Evolutionary conservation across 352 stramenopile genomes (phyloP).

Genomic region (Peronospora farinosa): DNA sequence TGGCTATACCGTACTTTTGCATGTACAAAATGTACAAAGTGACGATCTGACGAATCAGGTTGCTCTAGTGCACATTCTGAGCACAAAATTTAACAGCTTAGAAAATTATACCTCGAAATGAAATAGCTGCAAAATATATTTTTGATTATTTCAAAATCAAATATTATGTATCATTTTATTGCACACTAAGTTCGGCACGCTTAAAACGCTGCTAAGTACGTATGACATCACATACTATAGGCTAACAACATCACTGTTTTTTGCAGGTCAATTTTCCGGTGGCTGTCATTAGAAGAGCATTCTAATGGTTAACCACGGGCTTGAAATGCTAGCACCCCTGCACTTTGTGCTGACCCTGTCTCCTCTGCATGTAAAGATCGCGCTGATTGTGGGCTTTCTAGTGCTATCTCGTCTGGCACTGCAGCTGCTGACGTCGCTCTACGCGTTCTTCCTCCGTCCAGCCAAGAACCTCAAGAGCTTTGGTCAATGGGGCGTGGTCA

Average conservation of each 20-base stretch:
- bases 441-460: conserved; percentile 90
- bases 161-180: too few species aligned
- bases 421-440: conserved; percentile 45
- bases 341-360: conserved; percentile 28
- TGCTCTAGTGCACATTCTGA: too few species aligned
- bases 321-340: conserved; percentile 25
- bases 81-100: too few species aligned
- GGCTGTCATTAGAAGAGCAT: conserved; percentile 6
- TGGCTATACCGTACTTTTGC: too few species aligned
- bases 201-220: neutral
- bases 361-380: conserved; percentile 40
- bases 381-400: conserved; percentile 38
- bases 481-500: conserved; percentile 96
- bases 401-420: conserved; percentile 50
- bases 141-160: too few species aligned
- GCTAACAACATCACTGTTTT: neutral
- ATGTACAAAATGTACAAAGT: too few species aligned
- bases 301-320: conserved; percentile 22
- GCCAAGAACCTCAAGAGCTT: conserved; percentile 91
- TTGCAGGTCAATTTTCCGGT: conserved; percentile 3
- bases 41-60: too few species aligned
- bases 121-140: too few species aligned
- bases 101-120: too few species aligned
- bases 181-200: neutral
- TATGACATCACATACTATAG: conserved; percentile 16